Evolutionary conservation across 805 yeast genomes (phyloP), one percentile per base, ranked within the genome.

Genomic region (Lachancea dasiensis): DNA sequence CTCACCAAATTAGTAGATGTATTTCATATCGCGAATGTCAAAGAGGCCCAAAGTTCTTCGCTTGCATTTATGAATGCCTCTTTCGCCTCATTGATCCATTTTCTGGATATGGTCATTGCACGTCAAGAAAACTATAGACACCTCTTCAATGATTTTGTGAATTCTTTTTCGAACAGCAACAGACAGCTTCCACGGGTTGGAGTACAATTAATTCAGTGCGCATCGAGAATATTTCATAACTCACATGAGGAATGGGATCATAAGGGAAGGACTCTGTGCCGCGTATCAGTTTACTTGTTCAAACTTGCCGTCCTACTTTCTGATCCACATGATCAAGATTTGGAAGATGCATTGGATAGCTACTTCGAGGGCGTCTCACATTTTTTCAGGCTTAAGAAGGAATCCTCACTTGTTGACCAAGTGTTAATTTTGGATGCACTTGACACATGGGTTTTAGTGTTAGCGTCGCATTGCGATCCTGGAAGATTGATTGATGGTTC

Each of bases 51-150:
- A 14, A 16, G 61, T 27, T 36, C 35, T 3, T 38, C 49, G 7
- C 40, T 43, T 1, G 38, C 43, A n/a, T 52, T 72, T 30, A 52
- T 56, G 35, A 39, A 47, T 2, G 55, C 69, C 5, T 52, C 65
- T 10, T 80, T 80, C 55, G 74, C 73, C 46, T 70, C 83, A 2
- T 65, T 77, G 24, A 73, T 80, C 29, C 79, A 77, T 45, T 60
- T 79, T 37, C 56, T 82, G 23, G 86, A 81, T 56, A 67, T 76
- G 34, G 68, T 79, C 13, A 64, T 80, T 48, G 85, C 82, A 2
- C 72, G 80, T 51, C 79, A 78, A 50, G 80, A 77, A 43, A 81
- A 77, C 45, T 76, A 77, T 56, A 65, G 73, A 28, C 72, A 73
- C 44, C 51, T 79, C 49, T 69, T 80, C 47, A 76, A 77, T 35